Percentiles rank a stretch among this genome's conserved stretches.
Evolutionary conservation across 2,329 filamentous ascomycete genomes (phyloP).

Genomic region (Escovopsis sp.): DNA sequence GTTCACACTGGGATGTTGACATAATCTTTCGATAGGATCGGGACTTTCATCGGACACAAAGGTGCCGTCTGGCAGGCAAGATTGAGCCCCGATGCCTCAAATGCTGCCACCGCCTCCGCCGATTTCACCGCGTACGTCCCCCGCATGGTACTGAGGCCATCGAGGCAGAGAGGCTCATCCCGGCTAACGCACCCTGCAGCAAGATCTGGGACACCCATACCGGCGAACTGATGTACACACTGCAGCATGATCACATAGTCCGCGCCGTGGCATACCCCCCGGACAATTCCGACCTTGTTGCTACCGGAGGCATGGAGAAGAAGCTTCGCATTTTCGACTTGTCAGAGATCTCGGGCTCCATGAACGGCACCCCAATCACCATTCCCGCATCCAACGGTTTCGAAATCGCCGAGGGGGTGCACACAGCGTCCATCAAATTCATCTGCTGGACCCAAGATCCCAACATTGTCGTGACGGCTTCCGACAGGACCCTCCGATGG

Average conservation of each 20-base stretch:
- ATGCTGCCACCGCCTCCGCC: conserved; percentile 84
- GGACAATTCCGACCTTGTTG: conserved; percentile 68
- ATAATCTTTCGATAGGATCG: conserved; percentile 64
- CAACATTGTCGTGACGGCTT: conserved; percentile 79
- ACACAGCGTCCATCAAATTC: conserved; percentile 83
- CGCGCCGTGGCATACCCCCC: conserved; percentile 82
- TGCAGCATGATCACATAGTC: conserved; percentile 91
- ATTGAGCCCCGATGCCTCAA: conserved; percentile 72
- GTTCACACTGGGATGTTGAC: conserved; percentile 7
- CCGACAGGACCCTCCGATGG: conserved; percentile 87
- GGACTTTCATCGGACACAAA: conserved; percentile 96
- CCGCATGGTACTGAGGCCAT: not conserved
- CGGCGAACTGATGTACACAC: conserved; percentile 72
- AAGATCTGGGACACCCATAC: conserved; percentile 97
- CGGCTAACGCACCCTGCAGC: conserved; percentile 27
- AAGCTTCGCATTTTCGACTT: conserved; percentile 91
- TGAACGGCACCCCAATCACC: conserved; percentile 25
- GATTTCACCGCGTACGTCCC: conserved; percentile 76
- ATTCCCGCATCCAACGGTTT: conserved; percentile 52
- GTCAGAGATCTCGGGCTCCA: conserved; percentile 36
- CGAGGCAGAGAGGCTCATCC: not conserved
- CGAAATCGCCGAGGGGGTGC: conserved; percentile 75
- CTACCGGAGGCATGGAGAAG: conserved; percentile 92
- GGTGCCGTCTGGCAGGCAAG: conserved; percentile 95
- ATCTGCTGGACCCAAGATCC: conserved; percentile 88